Evolutionary conservation across 1,284 basidiomycete genomes (phyloP), one percentile per base, ranked within the genome.

Genomic region (Ceraceosorus guamensis): DNA sequence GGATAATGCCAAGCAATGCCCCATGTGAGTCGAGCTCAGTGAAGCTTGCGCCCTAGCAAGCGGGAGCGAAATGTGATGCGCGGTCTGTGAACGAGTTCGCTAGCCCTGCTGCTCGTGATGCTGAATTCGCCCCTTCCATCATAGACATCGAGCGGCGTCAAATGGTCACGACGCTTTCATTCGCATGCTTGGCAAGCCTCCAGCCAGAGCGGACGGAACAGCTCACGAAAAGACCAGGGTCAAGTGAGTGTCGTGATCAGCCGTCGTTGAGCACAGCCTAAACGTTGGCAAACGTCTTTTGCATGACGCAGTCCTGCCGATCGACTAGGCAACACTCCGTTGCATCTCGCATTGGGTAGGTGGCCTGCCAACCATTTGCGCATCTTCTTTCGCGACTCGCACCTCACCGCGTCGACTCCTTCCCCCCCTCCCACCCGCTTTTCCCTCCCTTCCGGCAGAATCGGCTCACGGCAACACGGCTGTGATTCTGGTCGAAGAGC

Each of bases 251-350:
- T 4, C n/a, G 37, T 41, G 37, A n/a, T n/a, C 8, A 41, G 37
- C 37, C n/a, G n/a, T 8, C 8, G n/a, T 8, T 41, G 37, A 8
- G 37, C n/a, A 8, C 37, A n/a, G 8, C 37, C 37, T 8, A n/a
- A 41, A 8, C 8, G 37, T n/a, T 31, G 11, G 11, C 37, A 2
- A 6, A 10, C 47, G 43, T 41, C 52, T 46, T 48, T 18, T n/a
- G 37, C 24, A 13, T 7, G 24, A 33, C 31, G 30, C 61, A 65
- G 63, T 49, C 64, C 66, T 32, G 56, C 54, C 24, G 66, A 68
- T 47, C 61, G 66, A 10, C 56, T 66, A 11, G 56, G 62, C 13
- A 66, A 68, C 43, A 68, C 66, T 32, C 66, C 66, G 37, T 57
- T 68, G 50, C 66, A 68, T 46, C 56, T 68, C 24, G 66, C 66